A percentile compares a stretch with the other conserved stretches of the same genome.
Conservation (phyloP, 1,139 yeast genomes). For the Zygosaccharomyces sapae region DNA sequence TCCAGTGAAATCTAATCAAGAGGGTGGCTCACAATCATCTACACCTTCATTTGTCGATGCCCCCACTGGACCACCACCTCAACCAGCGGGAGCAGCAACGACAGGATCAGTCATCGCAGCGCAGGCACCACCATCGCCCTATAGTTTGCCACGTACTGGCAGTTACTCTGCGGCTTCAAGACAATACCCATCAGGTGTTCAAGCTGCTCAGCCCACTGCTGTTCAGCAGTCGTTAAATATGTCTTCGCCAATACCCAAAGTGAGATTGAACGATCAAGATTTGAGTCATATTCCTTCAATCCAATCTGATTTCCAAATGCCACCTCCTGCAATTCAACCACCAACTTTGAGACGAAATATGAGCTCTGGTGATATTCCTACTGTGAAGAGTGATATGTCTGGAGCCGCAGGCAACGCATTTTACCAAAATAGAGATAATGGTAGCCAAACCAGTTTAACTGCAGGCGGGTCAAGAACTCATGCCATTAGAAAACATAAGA, state of each 20-base stretch:
- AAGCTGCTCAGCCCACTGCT: background rate
- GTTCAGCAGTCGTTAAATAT: background rate
- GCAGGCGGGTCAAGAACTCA: slow-evolving; percentile 24
- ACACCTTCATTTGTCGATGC: slow-evolving; percentile 16
- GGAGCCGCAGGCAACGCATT: slow-evolving; percentile 10
- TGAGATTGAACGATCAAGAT: slow-evolving; percentile 27
- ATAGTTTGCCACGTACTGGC: background rate
- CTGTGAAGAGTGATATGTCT: slow-evolving; percentile 9
- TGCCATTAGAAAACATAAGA: slow-evolving; percentile 33
- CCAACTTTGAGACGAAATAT: slow-evolving; percentile 11
- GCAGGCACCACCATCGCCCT: background rate
- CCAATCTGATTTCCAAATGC: slow-evolving; percentile 5
- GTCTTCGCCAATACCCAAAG: slow-evolving; percentile 22
- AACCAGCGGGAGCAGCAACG: background rate
- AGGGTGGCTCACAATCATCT: slow-evolving; percentile 18
- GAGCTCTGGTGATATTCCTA: slow-evolving; percentile 12
- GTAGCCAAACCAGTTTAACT: slow-evolving; percentile 28
- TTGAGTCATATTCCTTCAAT: slow-evolving; percentile 10
- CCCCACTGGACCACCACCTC: slow-evolving; percentile 4
- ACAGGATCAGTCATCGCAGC: background rate
- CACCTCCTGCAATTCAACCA: slow-evolving; percentile 6
- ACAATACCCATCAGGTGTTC: background rate
- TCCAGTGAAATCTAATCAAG: slow-evolving; percentile 23
- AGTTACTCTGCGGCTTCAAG: background rate
- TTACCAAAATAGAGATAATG: slow-evolving; percentile 20